Conservation (phyloP, 2,329 filamentous ascomycete genomes). For the Cladosporium sp. region DNA sequence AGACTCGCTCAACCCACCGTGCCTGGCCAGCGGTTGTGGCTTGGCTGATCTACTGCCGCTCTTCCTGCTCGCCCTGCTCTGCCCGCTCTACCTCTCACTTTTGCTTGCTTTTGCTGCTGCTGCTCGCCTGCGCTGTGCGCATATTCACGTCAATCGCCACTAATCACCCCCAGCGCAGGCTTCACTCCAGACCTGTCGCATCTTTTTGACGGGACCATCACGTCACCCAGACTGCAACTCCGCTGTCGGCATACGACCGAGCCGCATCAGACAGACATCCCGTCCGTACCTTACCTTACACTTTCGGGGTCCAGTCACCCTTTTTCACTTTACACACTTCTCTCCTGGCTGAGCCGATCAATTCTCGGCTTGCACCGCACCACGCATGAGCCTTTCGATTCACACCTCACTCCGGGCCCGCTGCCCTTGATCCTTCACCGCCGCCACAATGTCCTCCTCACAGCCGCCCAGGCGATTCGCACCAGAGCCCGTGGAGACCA, state of each 20-base stretch:
- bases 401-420: neutral
- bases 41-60: neutral
- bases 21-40: neutral
- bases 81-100: neutral
- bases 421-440: neutral
- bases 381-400: neutral
- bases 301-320: too few relatives aligned
- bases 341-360: neutral
- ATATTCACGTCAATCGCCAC: neutral
- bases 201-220: neutral
- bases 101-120: neutral
- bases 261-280: neutral
- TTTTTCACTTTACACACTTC: neutral
- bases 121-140: neutral
- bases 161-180: neutral
- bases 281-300: too few relatives aligned
- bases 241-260: neutral
- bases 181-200: neutral
- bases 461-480: conserved; percentile 47
- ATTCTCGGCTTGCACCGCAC: neutral
- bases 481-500: conserved; percentile 67
- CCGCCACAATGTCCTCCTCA: neutral
- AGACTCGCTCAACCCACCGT: too few relatives aligned
- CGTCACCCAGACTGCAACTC: neutral
- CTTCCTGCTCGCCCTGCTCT: neutral